Base-by-base conservation (phyloP, 2,329 filamentous ascomycete genomes). In the Sporothrix schenckii region DNA sequence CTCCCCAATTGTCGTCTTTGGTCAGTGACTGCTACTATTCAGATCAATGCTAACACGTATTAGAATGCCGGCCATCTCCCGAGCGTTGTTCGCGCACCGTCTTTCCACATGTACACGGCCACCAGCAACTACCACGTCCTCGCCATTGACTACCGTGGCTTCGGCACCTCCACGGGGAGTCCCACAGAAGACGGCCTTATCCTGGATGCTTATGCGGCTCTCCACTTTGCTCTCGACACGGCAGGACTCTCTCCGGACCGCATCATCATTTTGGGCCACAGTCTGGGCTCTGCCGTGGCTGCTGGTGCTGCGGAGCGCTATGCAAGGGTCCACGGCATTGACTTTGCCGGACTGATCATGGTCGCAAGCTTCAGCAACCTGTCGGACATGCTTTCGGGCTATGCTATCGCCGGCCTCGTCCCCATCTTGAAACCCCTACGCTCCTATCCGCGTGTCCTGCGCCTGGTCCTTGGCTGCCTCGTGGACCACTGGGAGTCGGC, bases 91-190 rank as follows among this genome's bases (percentile, higher is more conserved):
- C 88, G 94, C 19, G 90, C 93, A 2, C 85, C 89, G 44, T 91
- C 89, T 70, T 96, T 96, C 78, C 92, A 93, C 75, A 86, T 89
- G 58, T 83, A 97, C 54, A 88, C 93, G 4, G 87, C 91, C 68
- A 88, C 89, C 2, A 91, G 91, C 1, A 86, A 86, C 0, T 89
- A 93, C 69, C 94, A 97, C 77, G 87, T 97, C 58, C 83, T 97
- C n/a, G 88, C 92, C 52, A 89, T 97, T 75, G 93, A 97, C 82
- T 97, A 97, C 80, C 91, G 94, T 21, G 94, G 94, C 7, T 97
- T 92, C 75, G 94, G 93, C 0, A 85, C 87, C 52, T 95, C 92
- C 10, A 92, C 89, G 0, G 93, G 94, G n/a, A 81, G 80, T 4
- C 94, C 94, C 0, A 90, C 89, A 0, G 94, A 98, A 80, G 81